Base-by-base conservation (phyloP, 2,329 filamentous ascomycete genomes). In the Aureobasidium sp. region DNA sequence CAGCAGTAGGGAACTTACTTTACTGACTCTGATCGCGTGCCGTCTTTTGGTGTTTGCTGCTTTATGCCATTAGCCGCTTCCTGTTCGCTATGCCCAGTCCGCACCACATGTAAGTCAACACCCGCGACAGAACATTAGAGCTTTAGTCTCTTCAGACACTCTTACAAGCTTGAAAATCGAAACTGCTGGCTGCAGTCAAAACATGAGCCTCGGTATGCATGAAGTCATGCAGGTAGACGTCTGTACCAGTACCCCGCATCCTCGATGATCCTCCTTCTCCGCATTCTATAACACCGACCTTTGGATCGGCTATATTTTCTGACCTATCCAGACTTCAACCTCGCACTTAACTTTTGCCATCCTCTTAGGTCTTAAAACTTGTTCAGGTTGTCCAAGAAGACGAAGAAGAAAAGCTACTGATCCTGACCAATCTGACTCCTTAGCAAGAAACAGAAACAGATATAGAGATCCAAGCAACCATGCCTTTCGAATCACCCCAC, bases 401-500 rank as follows among this genome's bases (percentile, higher is more conserved):
- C 39, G 6, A 21, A 9, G 39, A 21, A 42, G 16, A n/a, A 42
- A 9, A 42, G 39, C 39, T 9, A 5, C n/a, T 25, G n/a, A 21
- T 21, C 16, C 6, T 16, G 9, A 42, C 10, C n/a, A n/a, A 42
- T 2, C 34, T 11, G n/a, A 3, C 10, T 42, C 39, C 39, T 21
- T 7, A 16, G 8, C 16, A 21, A 16, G 8, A 7, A 42, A n/a
- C n/a, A 42, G 10, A 42, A 5, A 42, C 7, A 21, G 7, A 42
- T 42, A 21, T 21, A 7, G n/a, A n/a, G n/a, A n/a, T n/a, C n/a
- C n/a, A 41, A 42, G n/a, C 39, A 21, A 50, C 48, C 41, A 66
- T 66, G 65, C 59, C 57, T 21, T 77, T 76, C 68, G 74, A 74
- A 61, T 77, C 74, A 8, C 67, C 64, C 62, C 72, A 76, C 44